Evolutionary conservation across 2,329 filamentous ascomycete species (phyloP), one percentile per base, ranked within the genome.

Genomic region (Leptographium radiaticola): DNA sequence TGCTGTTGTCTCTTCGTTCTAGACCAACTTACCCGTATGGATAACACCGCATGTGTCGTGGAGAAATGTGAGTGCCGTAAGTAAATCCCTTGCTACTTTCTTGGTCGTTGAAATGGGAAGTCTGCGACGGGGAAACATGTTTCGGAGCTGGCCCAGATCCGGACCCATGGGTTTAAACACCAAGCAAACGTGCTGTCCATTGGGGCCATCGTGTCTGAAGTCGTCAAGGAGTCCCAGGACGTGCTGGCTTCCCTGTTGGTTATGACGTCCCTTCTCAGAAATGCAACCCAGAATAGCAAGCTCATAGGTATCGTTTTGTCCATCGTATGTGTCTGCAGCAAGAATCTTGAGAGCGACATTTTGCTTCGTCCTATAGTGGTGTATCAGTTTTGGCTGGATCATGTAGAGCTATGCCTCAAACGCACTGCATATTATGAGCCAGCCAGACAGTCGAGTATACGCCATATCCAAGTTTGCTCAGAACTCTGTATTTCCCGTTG

Each of bases 291-390:
- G n/a, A 16, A 51, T 47, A 4, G 42, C 51, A 11, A 51, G 45
- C 50, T 55, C 51, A 30, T 18, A 55, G 6, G 39, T 18, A 33
- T 53, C 47, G 1, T 38, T 38, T 11, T 31, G 20, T 6, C 47
- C 54, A 34, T 53, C 50, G 31, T 50, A 53, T 6, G 50, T 42
- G 15, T 51, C 50, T 8, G 54, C 51, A 16, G 50, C 33, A 8
- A 55, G 36, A 31, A 55, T 55, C 34, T 55, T 53, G 10, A 55
- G 30, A 13, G 54, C 54, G 1, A 55, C 54, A 15, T 45, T 11
- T 4, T 52, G n/a, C n/a, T 49, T 50, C 12, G 46, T 50, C n/a
- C 53, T 55, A 31, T 4, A 34, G n/a, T 18, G 2, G 8, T n/a
- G 15, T 33, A 16, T 44, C 30, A 47, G 13, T 25, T 36, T 31